Percentiles rank a stretch among this genome's conserved stretches.
These are phyloP conservation scores for Chlorociboria aeruginascens DNA, from an alignment of 495 filamentous ascomycete species.

Conservation along the genomic window DNA sequence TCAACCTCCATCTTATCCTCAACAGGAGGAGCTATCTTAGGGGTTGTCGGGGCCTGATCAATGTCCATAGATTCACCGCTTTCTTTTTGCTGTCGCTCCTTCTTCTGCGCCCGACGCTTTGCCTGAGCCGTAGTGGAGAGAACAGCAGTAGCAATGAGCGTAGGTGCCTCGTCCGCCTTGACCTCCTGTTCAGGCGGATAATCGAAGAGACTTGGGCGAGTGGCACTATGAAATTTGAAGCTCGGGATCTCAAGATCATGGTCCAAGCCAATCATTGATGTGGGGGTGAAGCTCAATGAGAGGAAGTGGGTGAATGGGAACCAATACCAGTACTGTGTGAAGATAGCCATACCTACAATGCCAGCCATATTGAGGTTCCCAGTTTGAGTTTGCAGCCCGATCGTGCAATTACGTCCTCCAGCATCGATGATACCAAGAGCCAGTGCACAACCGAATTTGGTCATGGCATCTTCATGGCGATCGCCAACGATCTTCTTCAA, in stretches of 20 bases:
- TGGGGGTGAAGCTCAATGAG: constrained; percentile 84
- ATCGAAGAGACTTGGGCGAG: constrained; percentile 89
- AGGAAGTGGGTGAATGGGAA: constrained; percentile 98
- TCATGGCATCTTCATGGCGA: constrained; percentile 98
- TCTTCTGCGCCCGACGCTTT: constrained; percentile 78
- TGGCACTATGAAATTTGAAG: constrained; percentile 93
- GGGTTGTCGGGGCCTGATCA: constrained; percentile 61
- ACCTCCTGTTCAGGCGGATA: constrained; percentile 94
- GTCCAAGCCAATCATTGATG: constrained; percentile 87
- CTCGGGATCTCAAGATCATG: constrained; percentile 87
- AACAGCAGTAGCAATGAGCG: constrained; percentile 91
- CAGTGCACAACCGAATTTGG: constrained; percentile 91
- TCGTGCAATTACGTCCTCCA: constrained; percentile 95
- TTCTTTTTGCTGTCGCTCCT: constrained; percentile 54
- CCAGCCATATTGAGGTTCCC: constrained; percentile 97
- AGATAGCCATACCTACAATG: constrained; percentile 94
- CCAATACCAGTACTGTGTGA: constrained; percentile 99
- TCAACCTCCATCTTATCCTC: constrained; percentile 89
- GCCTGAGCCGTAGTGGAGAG: constrained; percentile 95
- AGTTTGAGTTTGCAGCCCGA: constrained; percentile 92
- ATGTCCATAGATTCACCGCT: constrained; percentile 70
- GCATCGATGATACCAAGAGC: constrained; percentile 97
- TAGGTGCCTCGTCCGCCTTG: constrained; percentile 83
- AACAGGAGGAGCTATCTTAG: constrained; percentile 51
- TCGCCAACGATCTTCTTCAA: constrained; percentile 87